phyloP scores from a whole-genome alignment of 345 rosid species.

The Populus ilicifolia region DNA sequence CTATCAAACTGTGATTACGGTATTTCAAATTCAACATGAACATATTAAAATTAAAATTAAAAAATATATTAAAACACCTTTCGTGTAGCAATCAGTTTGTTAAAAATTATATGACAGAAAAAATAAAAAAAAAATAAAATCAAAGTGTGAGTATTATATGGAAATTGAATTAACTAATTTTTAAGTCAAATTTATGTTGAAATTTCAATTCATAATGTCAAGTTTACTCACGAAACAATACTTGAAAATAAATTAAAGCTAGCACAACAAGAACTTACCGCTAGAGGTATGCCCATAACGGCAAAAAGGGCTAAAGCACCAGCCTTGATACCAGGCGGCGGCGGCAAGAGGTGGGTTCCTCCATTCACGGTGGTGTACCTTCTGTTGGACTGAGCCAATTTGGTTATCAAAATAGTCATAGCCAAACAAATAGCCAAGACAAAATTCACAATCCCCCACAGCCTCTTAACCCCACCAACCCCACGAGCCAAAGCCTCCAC shows the following conservation, averaged over 20 bases:
- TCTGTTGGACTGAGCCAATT: constrained; percentile 51
- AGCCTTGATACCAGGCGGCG: constrained; percentile 43
- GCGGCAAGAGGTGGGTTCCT: constrained; percentile 16
- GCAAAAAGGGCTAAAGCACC: constrained; percentile 66
- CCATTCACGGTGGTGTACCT: constrained; percentile 8
- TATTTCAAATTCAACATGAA: background rate
- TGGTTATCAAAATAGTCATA: constrained; percentile 51
- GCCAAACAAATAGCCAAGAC: constrained; percentile 54
- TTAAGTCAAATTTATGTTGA: background rate
- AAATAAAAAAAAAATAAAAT: too few species aligned
- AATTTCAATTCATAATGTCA: background rate
- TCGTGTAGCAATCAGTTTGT: too few species aligned
- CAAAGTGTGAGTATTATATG: too few species aligned
- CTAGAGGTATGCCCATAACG: constrained; percentile 67
- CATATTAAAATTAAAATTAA: background rate
- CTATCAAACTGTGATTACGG: background rate
- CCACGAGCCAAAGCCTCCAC: constrained; percentile 42
- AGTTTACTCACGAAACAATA: background rate
- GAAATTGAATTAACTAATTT: too few species aligned
- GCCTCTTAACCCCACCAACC: constrained; percentile 49
- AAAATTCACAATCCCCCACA: constrained; percentile 75
- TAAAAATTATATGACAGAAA: too few species aligned
- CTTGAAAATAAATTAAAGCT: background rate
- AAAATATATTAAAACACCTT: too few species aligned
- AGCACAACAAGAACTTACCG: constrained; percentile 40